Evolutionary conservation across 2,329 filamentous ascomycete genomes (phyloP), one percentile per base, ranked within the genome.

Genomic region (Mycosphaerelloides madeirae): DNA sequence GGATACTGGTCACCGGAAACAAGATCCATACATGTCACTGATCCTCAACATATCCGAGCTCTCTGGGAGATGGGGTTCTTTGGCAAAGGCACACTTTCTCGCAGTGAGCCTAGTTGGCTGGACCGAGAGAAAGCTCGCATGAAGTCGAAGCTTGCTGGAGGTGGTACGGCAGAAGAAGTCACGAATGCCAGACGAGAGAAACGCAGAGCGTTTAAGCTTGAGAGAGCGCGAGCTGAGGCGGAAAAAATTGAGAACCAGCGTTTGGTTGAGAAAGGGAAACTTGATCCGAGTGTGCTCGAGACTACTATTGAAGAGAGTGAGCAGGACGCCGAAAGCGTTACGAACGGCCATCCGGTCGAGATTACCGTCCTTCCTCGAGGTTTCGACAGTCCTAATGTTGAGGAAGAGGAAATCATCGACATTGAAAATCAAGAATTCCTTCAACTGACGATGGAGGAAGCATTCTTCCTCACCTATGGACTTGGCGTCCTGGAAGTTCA

Each of bases 1-100:
- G 91, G 84, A 39, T 78, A 84, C 54, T 96, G 91, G 75, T 91
- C 88, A n/a, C 68, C 79, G 1, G 79, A 84, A 44, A 94, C 88
- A 3, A 80, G 83, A 22, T 93, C 89, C 0, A 78, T 98, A 13
- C 87, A 95, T 62, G 76, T 98, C 44, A 87, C 81, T 14, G 84
- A 96, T 64, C 73, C 81, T 19, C 74, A 76, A 43, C 83, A 87
- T 3, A 83, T 94, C 50, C 77, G 85, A 43, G 87, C 84, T 1
- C 68, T 98, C 18, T 98, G 94, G 93, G 87, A 95, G 67, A 87
- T 94, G 70, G 93, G 93, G 4, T 98, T 98, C 68, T 98, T 91
- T 67, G 94, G 94, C 37, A 96, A 96, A 67, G 93, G 93, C 34
- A 91, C 75, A 57, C 72, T 97, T 46, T 96, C 90, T 70, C 81